Conservation (phyloP, 331 rosid genomes). For the Acacia pycnantha region DNA sequence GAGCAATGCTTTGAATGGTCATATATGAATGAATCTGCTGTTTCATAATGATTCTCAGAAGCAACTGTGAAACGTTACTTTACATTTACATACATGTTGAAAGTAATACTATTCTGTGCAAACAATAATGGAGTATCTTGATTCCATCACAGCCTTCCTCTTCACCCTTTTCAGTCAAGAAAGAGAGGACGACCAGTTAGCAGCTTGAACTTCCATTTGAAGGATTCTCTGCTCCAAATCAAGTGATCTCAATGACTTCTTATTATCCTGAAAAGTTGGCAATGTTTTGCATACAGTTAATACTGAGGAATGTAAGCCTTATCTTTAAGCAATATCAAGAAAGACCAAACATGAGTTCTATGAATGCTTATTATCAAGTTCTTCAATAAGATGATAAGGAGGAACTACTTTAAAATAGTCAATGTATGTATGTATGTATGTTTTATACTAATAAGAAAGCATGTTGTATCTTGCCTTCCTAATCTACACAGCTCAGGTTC, state of each 20-base stretch:
- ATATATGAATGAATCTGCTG: constrained; percentile 4
- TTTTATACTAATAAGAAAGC: not conserved
- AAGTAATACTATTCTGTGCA: not conserved
- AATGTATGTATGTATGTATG: too few species aligned
- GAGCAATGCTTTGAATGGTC: constrained; percentile 16
- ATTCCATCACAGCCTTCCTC: constrained; percentile 1
- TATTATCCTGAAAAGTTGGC: constrained; percentile 60
- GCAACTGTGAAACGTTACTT: not conserved
- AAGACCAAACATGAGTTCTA: not conserved
- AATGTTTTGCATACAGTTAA: constrained; percentile 11
- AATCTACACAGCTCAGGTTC: constrained; percentile 86
- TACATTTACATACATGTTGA: constrained; percentile 27
- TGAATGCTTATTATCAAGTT: not conserved
- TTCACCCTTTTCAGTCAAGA: not conserved
- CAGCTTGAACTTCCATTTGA: constrained; percentile 19
- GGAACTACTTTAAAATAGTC: not conserved
- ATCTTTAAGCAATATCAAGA: not conserved
- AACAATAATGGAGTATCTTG: not conserved
- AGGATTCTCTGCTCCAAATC: constrained; percentile 27
- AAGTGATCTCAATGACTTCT: constrained; percentile 50
- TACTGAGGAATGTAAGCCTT: constrained; percentile 10
- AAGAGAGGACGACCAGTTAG: constrained; percentile 13
- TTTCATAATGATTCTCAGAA: not conserved
- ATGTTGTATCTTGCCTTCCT: constrained; percentile 67
- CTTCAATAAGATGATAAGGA: not conserved